A percentile compares a stretch with the other conserved stretches of the same genome.
Evolutionary conservation across 2,329 filamentous ascomycete species (phyloP).

Genomic region (Colletotrichum tropicale): DNA sequence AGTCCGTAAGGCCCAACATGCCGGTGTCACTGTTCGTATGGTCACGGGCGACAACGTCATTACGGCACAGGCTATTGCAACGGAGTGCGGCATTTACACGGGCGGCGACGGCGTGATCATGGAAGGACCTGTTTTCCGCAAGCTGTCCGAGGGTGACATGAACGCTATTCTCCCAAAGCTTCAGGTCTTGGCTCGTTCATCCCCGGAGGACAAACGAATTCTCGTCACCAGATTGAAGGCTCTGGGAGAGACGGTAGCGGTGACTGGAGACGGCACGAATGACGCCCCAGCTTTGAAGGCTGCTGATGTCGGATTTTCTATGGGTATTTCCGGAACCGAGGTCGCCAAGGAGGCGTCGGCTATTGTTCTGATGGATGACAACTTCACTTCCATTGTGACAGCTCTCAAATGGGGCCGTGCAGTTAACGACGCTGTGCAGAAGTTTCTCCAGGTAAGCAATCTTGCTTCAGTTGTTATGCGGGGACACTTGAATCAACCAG

Average conservation of each 20-base stretch:
- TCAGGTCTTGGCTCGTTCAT: constrained; percentile 61
- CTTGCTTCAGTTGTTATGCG: constrained; percentile 32
- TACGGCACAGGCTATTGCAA: constrained; percentile 69
- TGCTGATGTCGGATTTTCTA: constrained; percentile 71
- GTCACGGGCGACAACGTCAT: constrained; percentile 72
- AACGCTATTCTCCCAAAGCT: constrained; percentile 53
- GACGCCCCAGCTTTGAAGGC: constrained; percentile 69
- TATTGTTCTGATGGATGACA: constrained; percentile 71
- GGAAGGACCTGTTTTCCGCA: constrained; percentile 67
- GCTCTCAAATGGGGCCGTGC: constrained; percentile 71
- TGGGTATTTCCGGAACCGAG: constrained; percentile 71
- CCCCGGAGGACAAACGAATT: constrained; percentile 63
- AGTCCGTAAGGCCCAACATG: constrained; percentile 65
- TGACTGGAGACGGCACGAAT: constrained; percentile 72
- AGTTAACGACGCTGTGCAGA: constrained; percentile 71
- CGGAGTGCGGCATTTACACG: constrained; percentile 68
- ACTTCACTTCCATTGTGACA: constrained; percentile 70
- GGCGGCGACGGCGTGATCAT: constrained; percentile 63
- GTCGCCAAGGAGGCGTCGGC: constrained; percentile 72
- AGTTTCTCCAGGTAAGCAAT: constrained; percentile 62
- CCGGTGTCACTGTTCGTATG: constrained; percentile 75
- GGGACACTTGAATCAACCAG: constrained; percentile 26
- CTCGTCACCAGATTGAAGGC: constrained; percentile 58
- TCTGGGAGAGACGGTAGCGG: constrained; percentile 63
- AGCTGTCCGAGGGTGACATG: constrained; percentile 57